These are phyloP conservation scores for Coccomyxa sp. DNA, from an alignment of 139 green algal genomes.

Conservation along the genomic window DNA sequence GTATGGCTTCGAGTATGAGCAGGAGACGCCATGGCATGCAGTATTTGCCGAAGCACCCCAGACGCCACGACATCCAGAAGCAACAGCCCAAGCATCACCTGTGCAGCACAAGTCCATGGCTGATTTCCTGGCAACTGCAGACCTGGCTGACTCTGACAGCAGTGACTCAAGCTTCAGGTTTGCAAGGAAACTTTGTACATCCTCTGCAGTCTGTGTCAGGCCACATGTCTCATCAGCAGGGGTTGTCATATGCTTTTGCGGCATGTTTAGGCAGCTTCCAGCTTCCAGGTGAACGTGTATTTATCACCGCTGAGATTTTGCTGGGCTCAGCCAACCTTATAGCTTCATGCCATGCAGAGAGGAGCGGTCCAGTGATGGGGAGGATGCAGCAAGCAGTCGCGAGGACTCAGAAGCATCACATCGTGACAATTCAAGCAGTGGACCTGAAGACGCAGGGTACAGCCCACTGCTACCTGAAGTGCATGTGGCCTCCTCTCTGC, in stretches of 20 bases:
- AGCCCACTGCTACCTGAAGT: no score
- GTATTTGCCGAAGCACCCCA: conserved; percentile 27
- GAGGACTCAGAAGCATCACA: no score
- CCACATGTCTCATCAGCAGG: neutral
- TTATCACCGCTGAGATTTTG: neutral
- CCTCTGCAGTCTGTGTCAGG: neutral
- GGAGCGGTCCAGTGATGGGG: no score
- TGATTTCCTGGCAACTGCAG: neutral
- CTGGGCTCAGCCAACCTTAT: no score
- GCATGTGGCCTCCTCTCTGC: no score
- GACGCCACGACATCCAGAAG: neutral
- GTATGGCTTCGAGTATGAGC: conserved; percentile 54
- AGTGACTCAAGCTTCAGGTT: conserved; percentile 8
- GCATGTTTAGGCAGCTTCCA: neutral
- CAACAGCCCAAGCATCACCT: neutral
- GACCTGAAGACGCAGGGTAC: no score
- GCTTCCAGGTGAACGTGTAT: neutral
- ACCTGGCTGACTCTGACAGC: conserved; percentile 11
- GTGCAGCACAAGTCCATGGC: neutral
- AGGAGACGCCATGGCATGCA: conserved; percentile 33
- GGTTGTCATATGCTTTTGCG: neutral
- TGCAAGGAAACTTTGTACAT: neutral
- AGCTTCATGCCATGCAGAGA: no score
- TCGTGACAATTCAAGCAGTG: no score
- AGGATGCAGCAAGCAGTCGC: no score